phyloP scores from a whole-genome alignment of 768 basidiomycete species.

The Tubosaeta sp. region DNA sequence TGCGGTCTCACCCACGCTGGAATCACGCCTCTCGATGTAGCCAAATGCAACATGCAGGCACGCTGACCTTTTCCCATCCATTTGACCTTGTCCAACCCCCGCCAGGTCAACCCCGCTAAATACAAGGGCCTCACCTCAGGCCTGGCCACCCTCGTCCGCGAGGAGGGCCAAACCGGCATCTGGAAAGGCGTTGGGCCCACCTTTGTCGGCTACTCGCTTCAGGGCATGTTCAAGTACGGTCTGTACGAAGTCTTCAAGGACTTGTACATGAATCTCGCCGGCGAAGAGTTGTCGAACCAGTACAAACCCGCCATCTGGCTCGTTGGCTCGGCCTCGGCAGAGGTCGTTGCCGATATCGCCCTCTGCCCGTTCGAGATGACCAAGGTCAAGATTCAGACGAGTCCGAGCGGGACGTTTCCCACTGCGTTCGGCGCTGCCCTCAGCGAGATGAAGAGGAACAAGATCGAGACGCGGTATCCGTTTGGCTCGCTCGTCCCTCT shows the following conservation, averaged over 20 bases:
- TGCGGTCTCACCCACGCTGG: conserved; percentile 88
- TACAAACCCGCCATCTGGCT: conserved; percentile 93
- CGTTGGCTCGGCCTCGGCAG: conserved; percentile 89
- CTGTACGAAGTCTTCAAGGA: conserved; percentile 98
- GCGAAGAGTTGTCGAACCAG: conserved; percentile 72
- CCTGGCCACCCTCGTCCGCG: conserved; percentile 63
- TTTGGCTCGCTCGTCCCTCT: conserved; percentile 83
- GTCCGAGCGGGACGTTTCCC: conserved; percentile 72
- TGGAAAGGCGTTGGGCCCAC: conserved; percentile 96
- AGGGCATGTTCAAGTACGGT: conserved; percentile 98
- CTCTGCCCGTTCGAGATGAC: conserved; percentile 95
- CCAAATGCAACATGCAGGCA: conserved; percentile 92
- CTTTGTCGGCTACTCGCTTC: conserved; percentile 88
- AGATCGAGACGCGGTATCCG: conserved; percentile 72
- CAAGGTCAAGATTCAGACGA: conserved; percentile 89
- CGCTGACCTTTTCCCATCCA: conserved; percentile 11
- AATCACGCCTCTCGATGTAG: conserved; percentile 83
- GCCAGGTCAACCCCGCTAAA: conserved; percentile 70
- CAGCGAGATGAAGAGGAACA: conserved; percentile 62
- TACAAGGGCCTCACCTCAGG: conserved; percentile 63
- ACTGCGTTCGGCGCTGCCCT: conserved; percentile 68
- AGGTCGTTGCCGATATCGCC: conserved; percentile 94
- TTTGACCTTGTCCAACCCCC: background rate
- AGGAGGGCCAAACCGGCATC: conserved; percentile 82
- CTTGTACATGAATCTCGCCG: conserved; percentile 81